Base-by-base conservation (phyloP, 2,329 filamentous ascomycete species). In the Dactylella cylindrospora region DNA sequence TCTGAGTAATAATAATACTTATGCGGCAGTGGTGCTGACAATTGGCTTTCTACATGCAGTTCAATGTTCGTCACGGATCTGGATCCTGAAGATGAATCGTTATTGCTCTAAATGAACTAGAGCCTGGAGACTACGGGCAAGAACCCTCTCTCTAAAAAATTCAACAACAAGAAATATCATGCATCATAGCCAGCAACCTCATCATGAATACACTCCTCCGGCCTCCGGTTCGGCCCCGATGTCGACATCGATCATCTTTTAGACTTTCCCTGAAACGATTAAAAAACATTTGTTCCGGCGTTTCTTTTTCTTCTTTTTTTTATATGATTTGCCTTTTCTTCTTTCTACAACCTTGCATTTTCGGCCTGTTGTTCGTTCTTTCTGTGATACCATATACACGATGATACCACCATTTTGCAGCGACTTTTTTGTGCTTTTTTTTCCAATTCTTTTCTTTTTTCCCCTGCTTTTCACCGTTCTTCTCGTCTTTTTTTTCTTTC, bases 31-130 rank as follows among this genome's bases (percentile, higher is more conserved):
- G 33, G 33, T 38, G 33, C 33, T 13, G 15, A 19, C 33, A 38
- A 38, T 38, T 38, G 33, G 33, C 33, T 43, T 31, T 36, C 31
- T 46, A 10, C 38, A 10, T 26, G 36, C 20, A 61, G 55, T 3
- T 61, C 55, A 22, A 61, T 61, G 55, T 61, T 61, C 49, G 55
- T 61, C 47, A 61, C 55, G 40, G 55, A 61, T 61, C 55, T 61
- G 55, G 55, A 61, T 46, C 55, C 55, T 53, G 47, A 61, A 46
- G 55, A 53, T 44, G 55, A 61, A 53, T 61, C 55, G 22, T 36
- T 61, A 46, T 32, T 61, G 55, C 28, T 61, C 47, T 53, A 52
- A 61, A 52, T 19, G 5, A 38, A 15, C 33, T 17, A 9, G 15
- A n/a, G 33, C 28, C 49, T 40, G 40, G 36, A 33, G 20, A 29